Evolutionary conservation across 2,329 filamentous ascomycete species (phyloP), one percentile per base, ranked within the genome.

Genomic region (Ascochyta pisi): DNA sequence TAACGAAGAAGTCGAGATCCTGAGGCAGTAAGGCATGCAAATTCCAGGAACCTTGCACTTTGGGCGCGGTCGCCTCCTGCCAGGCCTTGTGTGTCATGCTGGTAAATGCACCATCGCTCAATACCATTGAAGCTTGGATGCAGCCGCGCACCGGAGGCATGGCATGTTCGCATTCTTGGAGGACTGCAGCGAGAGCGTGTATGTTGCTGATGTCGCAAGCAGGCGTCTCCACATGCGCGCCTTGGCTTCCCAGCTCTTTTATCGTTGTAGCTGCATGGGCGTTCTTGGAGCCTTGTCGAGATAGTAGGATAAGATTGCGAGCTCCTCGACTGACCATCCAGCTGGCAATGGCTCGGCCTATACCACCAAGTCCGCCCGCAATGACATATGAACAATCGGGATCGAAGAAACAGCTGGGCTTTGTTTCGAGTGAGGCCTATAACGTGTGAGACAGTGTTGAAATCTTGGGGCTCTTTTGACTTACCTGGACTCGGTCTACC

Each of bases 41-140:
- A 22, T 72, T 70, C 45, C 68, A 64, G 0, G 71, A 69, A 1
- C 76, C 76, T 10, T 61, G 51, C 13, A 79, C 59, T 53, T 79
- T 79, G 12, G 66, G 60, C 0, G 38, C 42, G 8, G 61, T 46
- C 10, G 52, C 38, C 0, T 50, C 19, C 0, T 27, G 41, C 64
- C 64, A 68, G n/a, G 62, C 42, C 9, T 46, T 19, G 3, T 37
- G 27, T 0, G 51, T 58, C 63, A 65, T 67, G 33, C 54, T 60
- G 6, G 39, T 38, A 40, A 68, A 62, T 0, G 61, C 33, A 0
- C 44, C 33, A 27, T 66, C 64, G 31, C 57, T 46, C 7, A 66
- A 55, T 0, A 57, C 52, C 63, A 64, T 67, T 3, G 67, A 61
- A 15, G 22, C 44, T 46, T 65, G 63, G 4, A 69, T 56, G 0